Evolutionary conservation across 1,284 basidiomycete genomes (phyloP).

Genomic region (Peniophora sp.): DNA sequence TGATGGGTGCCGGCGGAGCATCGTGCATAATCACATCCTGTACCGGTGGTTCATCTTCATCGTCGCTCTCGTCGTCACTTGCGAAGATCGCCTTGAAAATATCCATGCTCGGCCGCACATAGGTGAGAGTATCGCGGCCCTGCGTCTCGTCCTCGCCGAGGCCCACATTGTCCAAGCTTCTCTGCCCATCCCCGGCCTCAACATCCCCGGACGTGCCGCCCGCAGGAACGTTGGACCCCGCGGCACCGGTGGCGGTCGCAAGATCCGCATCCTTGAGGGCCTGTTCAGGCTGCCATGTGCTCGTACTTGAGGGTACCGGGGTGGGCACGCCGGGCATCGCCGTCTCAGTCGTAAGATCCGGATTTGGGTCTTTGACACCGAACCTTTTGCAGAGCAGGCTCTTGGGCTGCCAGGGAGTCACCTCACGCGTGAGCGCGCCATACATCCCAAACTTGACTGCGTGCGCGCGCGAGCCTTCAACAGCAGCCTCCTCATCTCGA

Average conservation of each 20-base stretch:
- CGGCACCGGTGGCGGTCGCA: slow-evolving; percentile 7
- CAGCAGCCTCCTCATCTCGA: slow-evolving; percentile 34
- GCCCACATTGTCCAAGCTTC: slow-evolving; percentile 72
- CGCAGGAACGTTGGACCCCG: slow-evolving; percentile 10
- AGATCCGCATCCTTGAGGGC: slow-evolving; percentile 10
- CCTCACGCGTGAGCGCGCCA: slow-evolving; percentile 76
- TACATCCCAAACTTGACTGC: slow-evolving; percentile 86
- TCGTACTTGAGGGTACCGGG: slow-evolving; percentile 12
- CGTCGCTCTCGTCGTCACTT: slow-evolving; percentile 76
- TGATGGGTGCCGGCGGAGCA: background rate
- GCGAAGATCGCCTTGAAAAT: slow-evolving; percentile 96
- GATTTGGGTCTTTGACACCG: slow-evolving; percentile 79
- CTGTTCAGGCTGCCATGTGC: slow-evolving; percentile 12
- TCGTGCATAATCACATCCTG: slow-evolving; percentile 14
- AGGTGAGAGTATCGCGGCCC: slow-evolving; percentile 80
- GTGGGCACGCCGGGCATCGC: slow-evolving; percentile 11
- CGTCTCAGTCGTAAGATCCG: slow-evolving; percentile 13
- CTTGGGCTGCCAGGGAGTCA: slow-evolving; percentile 71
- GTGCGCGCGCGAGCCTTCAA: slow-evolving; percentile 66
- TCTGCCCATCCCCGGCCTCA: slow-evolving; percentile 11
- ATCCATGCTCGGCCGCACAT: slow-evolving; percentile 82
- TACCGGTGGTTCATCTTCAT: slow-evolving; percentile 33
- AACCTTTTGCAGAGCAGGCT: slow-evolving; percentile 91
- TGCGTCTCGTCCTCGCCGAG: slow-evolving; percentile 84
- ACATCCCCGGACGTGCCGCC: slow-evolving; percentile 11